Evolutionary conservation across 192 early-diverging fungal genomes (phyloP).

Genomic region (Kickxella alabastrina): DNA sequence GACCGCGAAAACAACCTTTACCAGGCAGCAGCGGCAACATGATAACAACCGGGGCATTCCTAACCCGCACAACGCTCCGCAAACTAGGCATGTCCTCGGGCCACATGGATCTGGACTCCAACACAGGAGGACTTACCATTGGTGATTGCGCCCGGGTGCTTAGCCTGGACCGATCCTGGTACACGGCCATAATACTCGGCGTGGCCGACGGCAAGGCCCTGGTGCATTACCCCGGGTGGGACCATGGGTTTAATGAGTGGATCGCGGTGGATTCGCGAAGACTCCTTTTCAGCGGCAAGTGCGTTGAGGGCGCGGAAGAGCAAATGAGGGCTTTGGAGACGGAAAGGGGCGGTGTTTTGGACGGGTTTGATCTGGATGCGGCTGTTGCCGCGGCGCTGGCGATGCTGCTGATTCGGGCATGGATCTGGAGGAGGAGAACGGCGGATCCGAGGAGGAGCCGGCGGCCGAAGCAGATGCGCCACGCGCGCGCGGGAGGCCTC

Average conservation of each 20-base stretch:
- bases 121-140: conserved; percentile 7
- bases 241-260: conserved; percentile 47
- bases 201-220: conserved; percentile 25
- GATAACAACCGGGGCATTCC: conserved; percentile 50
- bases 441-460: not conserved
- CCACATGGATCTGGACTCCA: conserved; percentile 6
- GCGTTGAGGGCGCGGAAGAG: conserved; percentile 4
- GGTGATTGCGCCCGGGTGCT: conserved; percentile 30
- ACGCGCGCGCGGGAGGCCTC: conserved; percentile 29
- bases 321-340: conserved; percentile 6
- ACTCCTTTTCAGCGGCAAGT: conserved; percentile 18
- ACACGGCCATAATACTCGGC: conserved; percentile 24
- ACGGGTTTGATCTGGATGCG: conserved; percentile 17
- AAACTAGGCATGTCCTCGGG: conserved; percentile 27
- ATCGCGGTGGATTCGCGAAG: conserved; percentile 33
- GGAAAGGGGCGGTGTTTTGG: not conserved
- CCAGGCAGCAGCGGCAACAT: conserved; percentile 4
- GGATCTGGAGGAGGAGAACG: no score
- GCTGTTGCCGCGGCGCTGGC: not conserved
- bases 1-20: not conserved
- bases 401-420: no score
- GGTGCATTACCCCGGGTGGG: conserved; percentile 42
- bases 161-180: conserved; percentile 36
- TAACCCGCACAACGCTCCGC: conserved; percentile 47
- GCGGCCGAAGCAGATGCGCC: not conserved